phyloP scores from a whole-genome alignment of 306 rosid genomes.

The apple (Malus domestica) region ASM211411v1 NC_041794.1:6744501-6745000 shows the following conservation, averaged over 20 bases:
- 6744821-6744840: no score
- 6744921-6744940: no score
- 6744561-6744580: conserved; percentile 29
- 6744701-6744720: conserved; percentile 1
- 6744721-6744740: neutral
- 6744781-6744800: no score
- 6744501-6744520: conserved; percentile 14
- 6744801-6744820: no score
- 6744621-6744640: conserved; percentile 86
- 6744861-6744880: no score
- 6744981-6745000: no score
- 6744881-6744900: no score
- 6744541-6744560: conserved; percentile 38
- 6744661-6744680: neutral
- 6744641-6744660: conserved; percentile 41
- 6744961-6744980: no score
- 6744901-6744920: no score
- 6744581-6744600: conserved; percentile 68
- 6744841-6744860: neutral
- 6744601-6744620: conserved; percentile 70
- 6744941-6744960: no score
- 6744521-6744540: conserved; percentile 77
- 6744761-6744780: no score
- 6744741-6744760: no score
- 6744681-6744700: neutral